Evolutionary conservation across 2,329 filamentous ascomycete genomes (phyloP).

Genomic region (Blastomyces gilchristii): DNA sequence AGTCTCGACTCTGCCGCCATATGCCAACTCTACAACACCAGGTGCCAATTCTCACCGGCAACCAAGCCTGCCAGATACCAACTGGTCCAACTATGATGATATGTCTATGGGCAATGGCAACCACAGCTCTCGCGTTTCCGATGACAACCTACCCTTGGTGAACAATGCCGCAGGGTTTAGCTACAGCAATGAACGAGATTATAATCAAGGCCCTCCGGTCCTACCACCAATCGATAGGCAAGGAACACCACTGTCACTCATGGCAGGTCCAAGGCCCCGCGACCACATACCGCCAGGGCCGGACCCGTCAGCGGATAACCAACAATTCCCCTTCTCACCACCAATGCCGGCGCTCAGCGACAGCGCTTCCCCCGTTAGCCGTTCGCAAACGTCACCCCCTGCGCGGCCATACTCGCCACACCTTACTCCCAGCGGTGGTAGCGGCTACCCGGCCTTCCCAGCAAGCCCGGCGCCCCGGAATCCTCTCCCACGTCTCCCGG

Average conservation of each 20-base stretch:
- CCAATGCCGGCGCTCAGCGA: constrained; percentile 11
- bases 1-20: constrained; percentile 43
- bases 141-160: constrained; percentile 42
- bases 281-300: constrained; percentile 10
- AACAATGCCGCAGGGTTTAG: constrained; percentile 13
- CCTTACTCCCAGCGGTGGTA: constrained; percentile 1
- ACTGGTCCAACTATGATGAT: constrained; percentile 28
- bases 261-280: constrained; percentile 14
- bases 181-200: constrained; percentile 22
- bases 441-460: constrained; percentile 12
- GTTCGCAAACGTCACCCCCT: constrained; percentile 14
- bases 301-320: constrained; percentile 19
- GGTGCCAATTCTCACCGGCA: constrained; percentile 20
- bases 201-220: constrained; percentile 17
- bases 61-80: constrained; percentile 35
- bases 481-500: constrained; percentile 5
- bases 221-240: constrained; percentile 23
- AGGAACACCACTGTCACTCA: constrained; percentile 46
- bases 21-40: constrained; percentile 51
- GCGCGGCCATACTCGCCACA: constrained; percentile 9
- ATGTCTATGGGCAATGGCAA: constrained; percentile 33
- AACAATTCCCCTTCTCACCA: constrained; percentile 16
- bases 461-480: constrained; percentile 8
- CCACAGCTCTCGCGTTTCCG: constrained; percentile 44
- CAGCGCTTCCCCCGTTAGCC: constrained; percentile 13